Percentiles rank a stretch among this genome's conserved stretches.
phyloP scores from a whole-genome alignment of 2,329 filamentous ascomycete species.

The Blastomyces emzantsi region DNA sequence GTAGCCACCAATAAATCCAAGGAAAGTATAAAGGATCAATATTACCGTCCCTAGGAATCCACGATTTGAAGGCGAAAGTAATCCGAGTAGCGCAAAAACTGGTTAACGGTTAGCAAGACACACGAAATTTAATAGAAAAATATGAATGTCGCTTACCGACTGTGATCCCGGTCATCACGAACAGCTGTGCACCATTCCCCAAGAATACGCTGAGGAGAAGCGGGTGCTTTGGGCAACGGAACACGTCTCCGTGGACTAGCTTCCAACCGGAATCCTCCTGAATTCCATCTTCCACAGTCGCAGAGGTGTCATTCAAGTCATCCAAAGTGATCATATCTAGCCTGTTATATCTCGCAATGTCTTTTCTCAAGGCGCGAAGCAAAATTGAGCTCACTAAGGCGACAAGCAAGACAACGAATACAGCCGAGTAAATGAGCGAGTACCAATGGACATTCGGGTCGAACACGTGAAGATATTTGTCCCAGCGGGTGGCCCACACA shows the following conservation, averaged over 20 bases:
- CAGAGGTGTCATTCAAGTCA: conserved; percentile 71
- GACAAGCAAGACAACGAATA: conserved; percentile 87
- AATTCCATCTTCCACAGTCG: conserved; percentile 73
- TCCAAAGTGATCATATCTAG: conserved; percentile 86
- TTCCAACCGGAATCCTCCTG: conserved; percentile 99
- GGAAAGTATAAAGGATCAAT: conserved; percentile 84
- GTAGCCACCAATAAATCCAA: conserved; percentile 89
- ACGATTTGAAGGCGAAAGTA: conserved; percentile 90
- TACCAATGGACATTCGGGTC: conserved; percentile 99
- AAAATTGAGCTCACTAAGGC: conserved; percentile 91
- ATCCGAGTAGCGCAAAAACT: conserved; percentile 83
- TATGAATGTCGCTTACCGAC: conserved; percentile 47
- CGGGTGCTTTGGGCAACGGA: conserved; percentile 74
- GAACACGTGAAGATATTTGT: conserved; percentile 96
- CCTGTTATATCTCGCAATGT: conserved; percentile 93
- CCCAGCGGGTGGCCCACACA: conserved; percentile 94
- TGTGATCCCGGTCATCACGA: conserved; percentile 94
- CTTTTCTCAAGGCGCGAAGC: conserved; percentile 78
- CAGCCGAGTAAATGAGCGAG: conserved; percentile 88
- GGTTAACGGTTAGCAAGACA: neutral
- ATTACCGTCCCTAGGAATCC: conserved; percentile 90
- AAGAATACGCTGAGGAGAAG: conserved; percentile 79
- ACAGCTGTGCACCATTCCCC: conserved; percentile 90
- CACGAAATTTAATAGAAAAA: neutral
- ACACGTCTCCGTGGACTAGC: conserved; percentile 93